Base-by-base conservation (phyloP, 1,284 basidiomycete genomes). In the Ustanciosporium gigantosporum region DNA sequence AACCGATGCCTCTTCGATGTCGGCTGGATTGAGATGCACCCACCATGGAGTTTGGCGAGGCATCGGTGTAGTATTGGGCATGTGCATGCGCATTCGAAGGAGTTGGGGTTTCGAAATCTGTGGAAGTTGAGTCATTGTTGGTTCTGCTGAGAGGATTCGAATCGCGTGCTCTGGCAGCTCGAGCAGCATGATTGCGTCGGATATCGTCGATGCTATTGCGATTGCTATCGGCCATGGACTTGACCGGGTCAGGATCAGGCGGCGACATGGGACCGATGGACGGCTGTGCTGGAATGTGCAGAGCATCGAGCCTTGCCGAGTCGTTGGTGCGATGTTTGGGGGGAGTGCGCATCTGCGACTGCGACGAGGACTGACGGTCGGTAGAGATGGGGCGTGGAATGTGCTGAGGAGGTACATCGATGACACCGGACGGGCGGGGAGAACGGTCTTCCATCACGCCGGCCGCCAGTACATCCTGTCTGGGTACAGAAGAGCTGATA, bases 191-290 rank as follows among this genome's bases (percentile, higher is more conserved):
- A 23, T 67, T 67, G 44, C 68, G 49, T 19, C 67, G 57, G 34
- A 71, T 71, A 41, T 69, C 68, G 35, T 71, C 68, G 46, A 71
- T 71, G 42, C 59, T 64, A 36, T 48, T 57, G 38, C 68, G 66
- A 31, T 71, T 69, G 59, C 59, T 67, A 36, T 71, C 67, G 27
- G 60, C 61, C 60, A 71, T 46, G 25, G 67, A 50, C 14, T 62
- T 64, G 15, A 49, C 50, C 14, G 68, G 62, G 17, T 71, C 67
- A 3, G 68, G 22, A 16, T 69, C 68, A 14, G 51, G 58, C 3
- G 66, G 62, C 5, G 68, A 66, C 21, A 68, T 20, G 8, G 67
- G 64, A 5, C 57, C 51, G 13, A 51, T 25, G 13, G 46, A 45
- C 29, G 49, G 44, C 32, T 43, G 36, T 21, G 23, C 15, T 11